Evolutionary conservation across 768 basidiomycete genomes (phyloP).

Genomic region (Tulasnella sp.): DNA sequence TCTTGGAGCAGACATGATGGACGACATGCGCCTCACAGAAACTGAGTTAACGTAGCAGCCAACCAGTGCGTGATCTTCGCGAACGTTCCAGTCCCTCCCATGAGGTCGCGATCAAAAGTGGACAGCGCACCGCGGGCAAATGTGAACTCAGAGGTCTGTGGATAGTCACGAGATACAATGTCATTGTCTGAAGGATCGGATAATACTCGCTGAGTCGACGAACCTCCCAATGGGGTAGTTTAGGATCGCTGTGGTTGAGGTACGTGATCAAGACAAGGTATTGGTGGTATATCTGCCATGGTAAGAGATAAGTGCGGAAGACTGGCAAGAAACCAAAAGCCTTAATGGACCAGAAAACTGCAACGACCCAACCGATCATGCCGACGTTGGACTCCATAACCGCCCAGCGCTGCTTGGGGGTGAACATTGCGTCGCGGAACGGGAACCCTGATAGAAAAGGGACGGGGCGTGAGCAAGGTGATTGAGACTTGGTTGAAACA

Average conservation of each 20-base stretch:
- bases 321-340: slow-evolving; percentile 29
- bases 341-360: slow-evolving; percentile 26
- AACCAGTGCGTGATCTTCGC: too few relatives aligned
- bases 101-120: slow-evolving; percentile 32
- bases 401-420: slow-evolving; percentile 21
- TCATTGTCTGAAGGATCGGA: too few relatives aligned
- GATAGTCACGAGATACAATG: too few relatives aligned
- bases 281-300: slow-evolving; percentile 33
- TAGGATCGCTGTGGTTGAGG: slow-evolving; percentile 38
- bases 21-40: too few relatives aligned
- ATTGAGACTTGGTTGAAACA: too few relatives aligned
- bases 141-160: slow-evolving; percentile 76
- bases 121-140: slow-evolving; percentile 89
- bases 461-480: too few relatives aligned
- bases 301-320: slow-evolving; percentile 30
- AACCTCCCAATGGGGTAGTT: slow-evolving; percentile 33
- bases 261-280: slow-evolving; percentile 34
- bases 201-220: too few relatives aligned
- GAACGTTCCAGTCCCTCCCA: too few relatives aligned
- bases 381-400: slow-evolving; percentile 34
- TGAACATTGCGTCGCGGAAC: slow-evolving; percentile 40
- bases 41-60: too few relatives aligned
- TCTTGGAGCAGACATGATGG: slow-evolving; percentile 71
- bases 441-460: slow-evolving; percentile 72
- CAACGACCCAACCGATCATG: slow-evolving; percentile 26